Evolutionary conservation across 306 rosid species (phyloP), one percentile per base, ranked within the genome.

Genomic region (Parietaria judaica): DNA sequence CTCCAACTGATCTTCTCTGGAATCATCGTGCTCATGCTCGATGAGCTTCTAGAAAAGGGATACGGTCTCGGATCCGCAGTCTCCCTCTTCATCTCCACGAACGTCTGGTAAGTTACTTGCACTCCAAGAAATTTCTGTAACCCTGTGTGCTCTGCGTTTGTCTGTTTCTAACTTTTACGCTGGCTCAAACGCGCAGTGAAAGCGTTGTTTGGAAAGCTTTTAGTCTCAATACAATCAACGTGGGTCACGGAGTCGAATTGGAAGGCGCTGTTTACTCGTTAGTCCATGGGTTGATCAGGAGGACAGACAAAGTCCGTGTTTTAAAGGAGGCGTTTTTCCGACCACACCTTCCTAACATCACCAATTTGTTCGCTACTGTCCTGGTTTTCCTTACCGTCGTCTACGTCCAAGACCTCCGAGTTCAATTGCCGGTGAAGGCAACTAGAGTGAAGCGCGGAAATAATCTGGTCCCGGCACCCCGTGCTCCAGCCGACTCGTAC

Each of bases 1-100:
- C 17, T 83, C 51, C 98, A 85, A 80, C 95, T 91, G 36, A 85
- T 86, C 77, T 88, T 84, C 74, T 88, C 92, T 2, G 92, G 95
- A 51, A 80, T 86, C 37, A 86, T 88, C 70, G 96, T 91, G 63
- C 87, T 85, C 61, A 85, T 89, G 61, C 80, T 88, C 58, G 98
- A 91, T 68, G 98, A 91, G 66, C 98, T 91, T 56, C 98, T 91
- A 58, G 96, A 88, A 78, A 91, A 91, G 71, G 98, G 98, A 83
- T 91, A 91, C 75, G 98, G 96, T 76, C 80, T 91, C 15, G 96
- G 98, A 54, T 91, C 95, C 61, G 95, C 92, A 66, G 88, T 91
- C 77, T 91, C 98, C 50, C 92, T 91, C 3, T 91, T 91, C 78
- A 91, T 88, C 56, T 92, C 98, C 0, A 88, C 95, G 66, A 91